Evolutionary conservation across 73 alveolate species (phyloP), one percentile per base, ranked within the genome.

Genomic region (Diophrys appendiculata): DNA sequence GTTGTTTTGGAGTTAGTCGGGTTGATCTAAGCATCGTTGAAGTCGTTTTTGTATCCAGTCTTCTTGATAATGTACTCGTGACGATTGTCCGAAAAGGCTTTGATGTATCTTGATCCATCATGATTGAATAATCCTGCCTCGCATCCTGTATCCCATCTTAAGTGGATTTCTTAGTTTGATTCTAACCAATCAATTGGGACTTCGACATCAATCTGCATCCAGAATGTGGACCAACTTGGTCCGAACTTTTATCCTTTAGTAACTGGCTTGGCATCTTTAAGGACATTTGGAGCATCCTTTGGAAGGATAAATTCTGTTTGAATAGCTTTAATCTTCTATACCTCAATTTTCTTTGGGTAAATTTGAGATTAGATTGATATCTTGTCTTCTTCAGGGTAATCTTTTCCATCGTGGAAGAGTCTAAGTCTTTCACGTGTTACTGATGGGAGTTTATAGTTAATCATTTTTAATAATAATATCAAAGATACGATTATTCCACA

Each of bases 101-200:
- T 69, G 13, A 84, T 34, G 43, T 67, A 79, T 29, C 11, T 68
- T 27, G 64, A 31, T 0, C 83, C 80, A 34, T 76, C 83, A 53
- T 67, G 69, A 25, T 69, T 69, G 74, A 73, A 84, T 11, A 84
- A 60, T 26, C 87, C 82, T 43, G 79, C 92, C 68, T 84, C 92
- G 60, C 92, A 84, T 22, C 31, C 64, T 2, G 88, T 78, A 72
- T 84, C 81, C 92, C 92, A 84, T 25, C 55, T 34, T 14, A 84
- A 69, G 60, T 84, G 92, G 65, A 68, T 72, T 55, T 84, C 92
- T 43, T 43, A 43, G 60, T 43, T 18, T 43, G 60, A 43, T 5
- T 43, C 18, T 43, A 43, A 11, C 60, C 60, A 43, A 43, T 5
- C 5, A 5, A 11, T 18, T 43, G 60, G 60, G 18, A 43, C 60